Percentiles rank a stretch among this genome's conserved stretches.
Conservation (phyloP, 1,284 basidiomycete genomes). For the Tilletia indica region DNA sequence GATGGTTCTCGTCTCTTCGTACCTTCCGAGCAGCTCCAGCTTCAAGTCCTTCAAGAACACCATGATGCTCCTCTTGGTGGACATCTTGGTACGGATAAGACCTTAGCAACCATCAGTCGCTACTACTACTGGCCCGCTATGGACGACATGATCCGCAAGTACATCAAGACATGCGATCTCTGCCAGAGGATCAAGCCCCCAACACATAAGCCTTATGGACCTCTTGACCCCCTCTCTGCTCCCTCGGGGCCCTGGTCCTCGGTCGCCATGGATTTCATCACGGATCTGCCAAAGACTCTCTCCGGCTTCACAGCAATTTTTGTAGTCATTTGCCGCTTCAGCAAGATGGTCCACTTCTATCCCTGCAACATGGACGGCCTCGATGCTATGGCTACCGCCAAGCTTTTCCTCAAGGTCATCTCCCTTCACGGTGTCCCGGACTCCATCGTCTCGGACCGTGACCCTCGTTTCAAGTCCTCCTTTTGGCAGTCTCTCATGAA, state of each 20-base stretch:
- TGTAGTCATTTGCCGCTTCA: slow-evolving; percentile 21
- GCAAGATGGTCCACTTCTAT: slow-evolving; percentile 25
- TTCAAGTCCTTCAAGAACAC: slow-evolving; percentile 28
- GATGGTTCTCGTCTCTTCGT: neutral
- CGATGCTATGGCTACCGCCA: neutral
- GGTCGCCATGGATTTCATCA: slow-evolving; percentile 19
- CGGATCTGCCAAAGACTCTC: neutral
- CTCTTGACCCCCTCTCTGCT: neutral
- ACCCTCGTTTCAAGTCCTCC: slow-evolving; percentile 5
- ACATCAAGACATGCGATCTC: slow-evolving; percentile 15
- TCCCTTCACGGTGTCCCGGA: slow-evolving; percentile 6
- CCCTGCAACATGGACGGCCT: slow-evolving; percentile 17
- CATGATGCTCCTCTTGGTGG: slow-evolving; percentile 52
- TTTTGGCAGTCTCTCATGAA: slow-evolving; percentile 13
- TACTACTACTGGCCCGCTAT: slow-evolving; percentile 57
- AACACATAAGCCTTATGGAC: neutral
- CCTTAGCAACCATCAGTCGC: slow-evolving; percentile 37
- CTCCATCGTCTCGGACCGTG: slow-evolving; percentile 9
- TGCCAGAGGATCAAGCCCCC: slow-evolving; percentile 18
- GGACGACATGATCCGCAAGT: slow-evolving; percentile 30
- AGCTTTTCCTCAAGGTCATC: slow-evolving; percentile 8
- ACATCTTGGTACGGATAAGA: slow-evolving; percentile 60
- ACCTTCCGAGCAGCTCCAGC: neutral
- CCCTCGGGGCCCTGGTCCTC: slow-evolving; percentile 12
- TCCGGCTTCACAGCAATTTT: slow-evolving; percentile 19